Conservation (phyloP, 306 rosid genomes). For the Ochetophila trinervis region DNA sequence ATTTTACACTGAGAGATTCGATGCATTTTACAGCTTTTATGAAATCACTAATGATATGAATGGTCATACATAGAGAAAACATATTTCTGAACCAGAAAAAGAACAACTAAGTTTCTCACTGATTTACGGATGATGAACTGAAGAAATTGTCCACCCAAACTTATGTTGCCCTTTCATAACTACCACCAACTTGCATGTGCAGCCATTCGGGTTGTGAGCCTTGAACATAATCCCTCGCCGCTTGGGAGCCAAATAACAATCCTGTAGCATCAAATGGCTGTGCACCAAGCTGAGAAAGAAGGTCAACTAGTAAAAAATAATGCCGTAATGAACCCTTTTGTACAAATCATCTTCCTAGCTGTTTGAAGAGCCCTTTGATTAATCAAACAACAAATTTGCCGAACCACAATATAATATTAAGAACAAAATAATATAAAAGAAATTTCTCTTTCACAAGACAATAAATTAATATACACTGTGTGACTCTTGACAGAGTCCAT, state of each 20-base stretch:
- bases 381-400: no score
- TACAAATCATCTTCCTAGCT: no score
- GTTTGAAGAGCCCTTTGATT: no score
- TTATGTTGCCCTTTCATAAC: constrained; percentile 62
- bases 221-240: constrained; percentile 57
- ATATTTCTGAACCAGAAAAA: constrained; percentile 34
- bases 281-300: constrained; percentile 45
- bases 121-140: constrained; percentile 22
- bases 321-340: neutral
- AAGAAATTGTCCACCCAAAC: constrained; percentile 19
- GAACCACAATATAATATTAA: no score
- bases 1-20: constrained; percentile 22
- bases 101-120: constrained; percentile 6
- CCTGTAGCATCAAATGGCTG: constrained; percentile 70
- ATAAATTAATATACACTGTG: neutral
- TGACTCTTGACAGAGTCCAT: neutral
- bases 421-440: neutral
- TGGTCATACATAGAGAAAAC: constrained; percentile 25
- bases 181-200: constrained; percentile 84
- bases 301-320: constrained; percentile 29
- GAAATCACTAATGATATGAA: constrained; percentile 22
- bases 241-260: constrained; percentile 67
- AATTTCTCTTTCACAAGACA: neutral
- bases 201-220: constrained; percentile 74
- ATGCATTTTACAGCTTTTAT: constrained; percentile 35